Conservation (phyloP, 768 basidiomycete genomes). For the Imleria badia region DNA sequence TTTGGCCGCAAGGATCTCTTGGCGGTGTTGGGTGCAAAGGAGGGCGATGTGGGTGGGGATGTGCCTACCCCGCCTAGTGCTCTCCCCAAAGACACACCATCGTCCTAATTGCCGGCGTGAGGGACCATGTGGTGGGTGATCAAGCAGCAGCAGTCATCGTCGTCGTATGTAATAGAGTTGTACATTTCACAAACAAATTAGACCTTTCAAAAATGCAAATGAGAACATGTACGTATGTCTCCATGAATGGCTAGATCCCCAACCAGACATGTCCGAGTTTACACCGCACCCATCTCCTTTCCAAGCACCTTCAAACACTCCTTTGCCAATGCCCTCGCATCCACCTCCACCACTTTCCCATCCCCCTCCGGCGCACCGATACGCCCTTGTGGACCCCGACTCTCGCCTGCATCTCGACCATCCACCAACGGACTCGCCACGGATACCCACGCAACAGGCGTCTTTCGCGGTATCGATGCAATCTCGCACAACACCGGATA, state of each 20-base stretch:
- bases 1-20: slow-evolving; percentile 60
- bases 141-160: not conserved
- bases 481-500: slow-evolving; percentile 80
- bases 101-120: no score
- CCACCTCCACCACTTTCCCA: slow-evolving; percentile 46
- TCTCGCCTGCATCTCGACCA: slow-evolving; percentile 13
- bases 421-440: slow-evolving; percentile 11
- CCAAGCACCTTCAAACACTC: slow-evolving; percentile 70
- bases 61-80: slow-evolving; percentile 32
- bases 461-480: slow-evolving; percentile 64
- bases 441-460: slow-evolving; percentile 65
- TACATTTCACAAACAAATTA: not conserved
- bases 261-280: not conserved
- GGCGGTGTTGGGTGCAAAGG: slow-evolving; percentile 55
- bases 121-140: no score
- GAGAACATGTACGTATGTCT: not conserved
- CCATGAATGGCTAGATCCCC: not conserved
- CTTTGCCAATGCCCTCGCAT: slow-evolving; percentile 65
- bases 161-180: not conserved
- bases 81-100: not conserved
- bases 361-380: slow-evolving; percentile 21
- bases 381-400: slow-evolving; percentile 9
- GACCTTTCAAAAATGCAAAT: not conserved
- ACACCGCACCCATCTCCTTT: slow-evolving; percentile 64
- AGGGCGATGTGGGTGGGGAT: slow-evolving; percentile 44